These are phyloP conservation scores for Torulaspora microellipsoides DNA, from an alignment of 805 yeast genomes.

Conservation along the genomic window DNA sequence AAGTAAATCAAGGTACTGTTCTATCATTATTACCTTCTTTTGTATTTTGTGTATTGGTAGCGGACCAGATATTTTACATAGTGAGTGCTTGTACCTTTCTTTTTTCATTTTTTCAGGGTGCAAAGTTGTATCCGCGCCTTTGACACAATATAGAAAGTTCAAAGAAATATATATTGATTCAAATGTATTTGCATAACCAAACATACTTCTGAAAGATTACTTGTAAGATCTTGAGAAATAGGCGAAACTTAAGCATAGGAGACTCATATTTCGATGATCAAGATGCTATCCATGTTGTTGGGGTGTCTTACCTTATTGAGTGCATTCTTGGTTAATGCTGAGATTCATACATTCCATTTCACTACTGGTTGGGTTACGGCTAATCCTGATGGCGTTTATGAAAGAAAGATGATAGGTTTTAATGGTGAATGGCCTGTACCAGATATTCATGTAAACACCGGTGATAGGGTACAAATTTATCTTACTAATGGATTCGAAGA, in stretches of 20 bases:
- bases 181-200: too few species aligned
- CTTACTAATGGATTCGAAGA: constrained; percentile 58
- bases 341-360: constrained; percentile 54
- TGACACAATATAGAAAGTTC: too few species aligned
- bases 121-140: too few species aligned
- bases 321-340: constrained; percentile 7
- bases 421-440: constrained; percentile 75
- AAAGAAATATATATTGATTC: not conserved
- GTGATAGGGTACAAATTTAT: constrained; percentile 56
- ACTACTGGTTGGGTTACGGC: constrained; percentile 56
- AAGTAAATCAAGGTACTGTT: not conserved
- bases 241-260: too few species aligned
- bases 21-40: too few species aligned
- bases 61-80: too few species aligned
- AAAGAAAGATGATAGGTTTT: constrained; percentile 58
- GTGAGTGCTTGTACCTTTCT: too few species aligned
- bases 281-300: not conserved
- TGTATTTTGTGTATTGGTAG: too few species aligned
- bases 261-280: too few species aligned
- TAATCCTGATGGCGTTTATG: constrained; percentile 60
- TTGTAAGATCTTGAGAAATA: not conserved
- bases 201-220: not conserved
- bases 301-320: not conserved
- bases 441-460: constrained; percentile 55
- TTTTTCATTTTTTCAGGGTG: too few species aligned